Evolutionary conservation across 306 rosid species (phyloP).

Genomic region (Rosa multiflora): DNA sequence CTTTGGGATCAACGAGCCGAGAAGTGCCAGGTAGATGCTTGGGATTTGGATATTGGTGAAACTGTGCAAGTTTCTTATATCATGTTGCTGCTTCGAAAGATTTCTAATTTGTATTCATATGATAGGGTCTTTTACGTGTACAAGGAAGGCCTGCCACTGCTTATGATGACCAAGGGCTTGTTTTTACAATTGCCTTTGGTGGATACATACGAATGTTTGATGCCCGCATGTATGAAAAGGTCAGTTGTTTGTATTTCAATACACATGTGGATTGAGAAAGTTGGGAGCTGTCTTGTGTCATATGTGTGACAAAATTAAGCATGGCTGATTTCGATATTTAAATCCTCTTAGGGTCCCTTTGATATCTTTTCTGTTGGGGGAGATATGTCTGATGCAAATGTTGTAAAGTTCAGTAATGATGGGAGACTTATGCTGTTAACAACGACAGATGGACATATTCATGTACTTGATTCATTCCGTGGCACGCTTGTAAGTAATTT

Average conservation of each 20-base stretch:
- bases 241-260: slow-evolving; percentile 30
- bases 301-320: slow-evolving; percentile 16
- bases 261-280: not conserved
- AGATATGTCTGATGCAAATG: slow-evolving; percentile 90
- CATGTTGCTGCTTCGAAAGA: slow-evolving; percentile 8
- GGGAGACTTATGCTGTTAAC: slow-evolving; percentile 91
- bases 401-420: slow-evolving; percentile 89
- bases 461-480: slow-evolving; percentile 88
- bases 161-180: slow-evolving; percentile 91
- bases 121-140: slow-evolving; percentile 81
- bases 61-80: slow-evolving; percentile 1
- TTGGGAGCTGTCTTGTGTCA: not conserved
- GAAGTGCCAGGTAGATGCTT: slow-evolving; percentile 77
- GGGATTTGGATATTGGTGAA: slow-evolving; percentile 3
- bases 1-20: slow-evolving; percentile 97
- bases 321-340: slow-evolving; percentile 20
- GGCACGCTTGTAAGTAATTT: slow-evolving; percentile 78
- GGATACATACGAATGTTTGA: slow-evolving; percentile 90
- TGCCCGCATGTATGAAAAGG: slow-evolving; percentile 89
- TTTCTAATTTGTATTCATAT: not conserved
- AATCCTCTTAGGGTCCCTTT: slow-evolving; percentile 77
- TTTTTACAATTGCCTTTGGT: slow-evolving; percentile 91
- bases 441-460: slow-evolving; percentile 82
- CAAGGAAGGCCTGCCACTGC: slow-evolving; percentile 97
- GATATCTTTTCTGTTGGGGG: slow-evolving; percentile 89